These are phyloP conservation scores for Ustulina deusta DNA, from an alignment of 2,329 filamentous ascomycete species.

Conservation along the genomic window DNA sequence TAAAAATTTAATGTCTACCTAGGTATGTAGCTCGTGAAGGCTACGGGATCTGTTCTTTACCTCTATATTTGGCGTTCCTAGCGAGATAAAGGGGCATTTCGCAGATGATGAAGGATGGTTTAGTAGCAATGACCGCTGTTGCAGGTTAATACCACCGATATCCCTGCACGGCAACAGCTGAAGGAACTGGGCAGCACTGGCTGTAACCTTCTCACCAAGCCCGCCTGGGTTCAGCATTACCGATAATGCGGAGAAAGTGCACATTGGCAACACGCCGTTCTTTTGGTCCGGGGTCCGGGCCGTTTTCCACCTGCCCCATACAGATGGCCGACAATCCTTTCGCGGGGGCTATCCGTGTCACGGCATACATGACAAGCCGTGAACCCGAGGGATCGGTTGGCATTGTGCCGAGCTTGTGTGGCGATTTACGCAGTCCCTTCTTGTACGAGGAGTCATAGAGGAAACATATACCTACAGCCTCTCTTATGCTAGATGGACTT, in stretches of 20 bases:
- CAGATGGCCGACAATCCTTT: background rate
- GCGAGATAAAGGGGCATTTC: background rate
- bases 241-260: constrained; percentile 9
- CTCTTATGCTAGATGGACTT: background rate
- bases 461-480: background rate
- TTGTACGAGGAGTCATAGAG: background rate
- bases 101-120: background rate
- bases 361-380: background rate
- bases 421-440: background rate
- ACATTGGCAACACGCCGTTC: constrained; percentile 1
- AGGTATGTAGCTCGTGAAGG: background rate
- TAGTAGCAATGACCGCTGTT: background rate
- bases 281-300: background rate
- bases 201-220: background rate
- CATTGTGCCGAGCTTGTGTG: constrained; percentile 16
- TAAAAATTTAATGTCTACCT: background rate
- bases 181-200: background rate
- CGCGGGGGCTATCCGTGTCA: constrained; percentile 6
- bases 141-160: background rate
- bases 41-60: background rate
- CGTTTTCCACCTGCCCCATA: constrained; percentile 22
- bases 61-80: background rate
- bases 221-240: background rate
- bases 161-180: background rate
- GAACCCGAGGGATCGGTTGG: constrained; percentile 15